Base-by-base conservation (phyloP, 2,329 filamentous ascomycete genomes). In the Purpureocillium takamizusanense region DNA sequence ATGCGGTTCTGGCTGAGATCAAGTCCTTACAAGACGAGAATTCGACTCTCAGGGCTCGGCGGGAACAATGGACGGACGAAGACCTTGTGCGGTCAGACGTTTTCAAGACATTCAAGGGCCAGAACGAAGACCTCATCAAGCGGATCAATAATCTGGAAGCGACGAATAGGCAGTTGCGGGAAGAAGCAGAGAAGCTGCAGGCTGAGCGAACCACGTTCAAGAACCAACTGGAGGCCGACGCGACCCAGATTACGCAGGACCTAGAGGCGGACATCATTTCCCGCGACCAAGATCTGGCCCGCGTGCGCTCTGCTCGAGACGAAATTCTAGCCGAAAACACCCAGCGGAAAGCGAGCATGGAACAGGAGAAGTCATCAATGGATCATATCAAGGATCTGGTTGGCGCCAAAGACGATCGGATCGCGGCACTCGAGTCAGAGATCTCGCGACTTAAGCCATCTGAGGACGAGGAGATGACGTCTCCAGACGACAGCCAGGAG, bases 81-180 rank as follows among this genome's bases (percentile, higher is more conserved):
- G 92, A 98, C 51, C 97, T 94, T 55, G 81, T 88, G 31, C 81
- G 87, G 41, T 95, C 88, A 4, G 88, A 95, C 51, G 73, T 95
- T 3, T 98, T 95, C 72, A 97, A 95, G 62, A 79, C 85, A 45
- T 75, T 95, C 54, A 94, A 89, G 62, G 76, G 75, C 17, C 87
- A 95, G 52, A 86, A 94, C 51, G 92, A 97, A 53, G 90, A 97
- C 50, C 76, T 94, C 8, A 87, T 95, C 49, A 90, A 86, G 59
- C 81, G 87, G 29, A 81, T 95, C 53, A 98, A 98, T 58, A 81
- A 90, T 51, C 65, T 97, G 12, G 90, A 97, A 60, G 87, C 87
- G 4, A 84, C 81, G 11, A 95, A 95, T 58, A 81, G 83, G 42
- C 81, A 88, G 48, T 61, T 97, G 23, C 79, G 83, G 28, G 84